phyloP scores from a whole-genome alignment of 202 grass and related monocot species.

The Musa balbisiana region DNA sequence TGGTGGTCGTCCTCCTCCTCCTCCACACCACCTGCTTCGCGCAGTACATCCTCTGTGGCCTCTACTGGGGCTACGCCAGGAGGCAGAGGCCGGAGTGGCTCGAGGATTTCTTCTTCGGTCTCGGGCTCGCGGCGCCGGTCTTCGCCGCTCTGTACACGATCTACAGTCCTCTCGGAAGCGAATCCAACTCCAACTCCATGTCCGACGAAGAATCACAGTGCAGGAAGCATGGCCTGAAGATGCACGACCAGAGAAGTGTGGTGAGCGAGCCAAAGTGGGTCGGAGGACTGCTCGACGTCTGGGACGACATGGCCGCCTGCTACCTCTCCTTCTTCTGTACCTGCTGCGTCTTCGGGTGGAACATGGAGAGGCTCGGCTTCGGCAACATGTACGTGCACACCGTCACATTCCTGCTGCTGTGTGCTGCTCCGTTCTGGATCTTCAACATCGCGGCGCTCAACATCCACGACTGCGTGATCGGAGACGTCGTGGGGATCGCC shows the following conservation, averaged over 20 bases:
- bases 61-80: slow-evolving; percentile 48
- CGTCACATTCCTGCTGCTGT: slow-evolving; percentile 52
- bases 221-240: neutral
- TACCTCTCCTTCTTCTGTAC: slow-evolving; percentile 42
- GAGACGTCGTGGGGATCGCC: slow-evolving; percentile 29
- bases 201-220: neutral
- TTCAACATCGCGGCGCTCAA: slow-evolving; percentile 50
- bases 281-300: slow-evolving; percentile 43
- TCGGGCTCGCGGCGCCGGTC: slow-evolving; percentile 40
- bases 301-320: slow-evolving; percentile 41
- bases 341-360: slow-evolving; percentile 69
- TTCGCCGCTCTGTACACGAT: slow-evolving; percentile 39
- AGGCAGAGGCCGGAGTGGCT: slow-evolving; percentile 33
- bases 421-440: slow-evolving; percentile 50
- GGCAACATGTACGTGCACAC: slow-evolving; percentile 74
- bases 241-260: neutral
- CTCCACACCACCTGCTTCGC: slow-evolving; percentile 54
- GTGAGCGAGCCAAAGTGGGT: slow-evolving; percentile 39
- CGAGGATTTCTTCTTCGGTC: slow-evolving; percentile 45
- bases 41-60: slow-evolving; percentile 53
- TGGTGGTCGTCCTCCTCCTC: slow-evolving; percentile 33
- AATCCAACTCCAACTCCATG: neutral
- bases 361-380: slow-evolving; percentile 64
- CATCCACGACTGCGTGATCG: slow-evolving; percentile 29
- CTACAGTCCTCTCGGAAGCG: slow-evolving; percentile 44